Base-by-base conservation (phyloP, 176 grass and related monocot species). In the Aegilops tauschii region DNA sequence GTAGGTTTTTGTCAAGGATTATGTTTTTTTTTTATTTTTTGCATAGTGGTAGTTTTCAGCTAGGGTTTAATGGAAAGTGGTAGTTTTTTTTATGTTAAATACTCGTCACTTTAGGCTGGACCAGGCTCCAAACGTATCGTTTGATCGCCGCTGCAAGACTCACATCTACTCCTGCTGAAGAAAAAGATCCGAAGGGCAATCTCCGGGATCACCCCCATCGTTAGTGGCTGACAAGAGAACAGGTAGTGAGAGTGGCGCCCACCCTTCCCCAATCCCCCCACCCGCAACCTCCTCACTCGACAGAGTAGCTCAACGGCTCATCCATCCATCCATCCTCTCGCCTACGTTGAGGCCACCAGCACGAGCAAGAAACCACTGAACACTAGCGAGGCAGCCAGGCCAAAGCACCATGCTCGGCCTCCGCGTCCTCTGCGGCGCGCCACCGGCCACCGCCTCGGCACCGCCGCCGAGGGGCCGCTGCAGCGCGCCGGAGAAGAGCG, bases 221-320 rank as follows among this genome's bases (percentile, higher is more conserved):
- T 50, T 52, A 77, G 89, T 85, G 90, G 86, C 70, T 88, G 45
- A 88, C 29, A 84, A 34, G 36, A 69, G 69, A 84, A 81, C 85
- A 85, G 14, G 62, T 88, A 35, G 30, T 31, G 65, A 32, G 44
- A 32, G 45, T 27, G 50, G 31, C 65, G 34, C 12, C 16, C 47
- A 61, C 61, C 85, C 36, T 67, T 73, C 25, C 34, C 56, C 4
- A 13, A 58, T 58, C 18, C 54, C 17, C 54, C 54, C 18, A 58
- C 54, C 45, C 8, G 14, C 64, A 14, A 20, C 64, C 32, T 69
- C 50, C 49, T 47, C 42, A 21, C 12, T 66, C 59, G 25, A 18
- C 44, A 32, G 28, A 9, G 31, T 9, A 31, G 40, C 77, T 76
- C 17, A 21, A 58, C 54, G 54, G 18, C 54, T 21, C 54, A 58